Conservation (phyloP, 2,329 filamentous ascomycete genomes). For the Aspergillus candidus region DNA sequence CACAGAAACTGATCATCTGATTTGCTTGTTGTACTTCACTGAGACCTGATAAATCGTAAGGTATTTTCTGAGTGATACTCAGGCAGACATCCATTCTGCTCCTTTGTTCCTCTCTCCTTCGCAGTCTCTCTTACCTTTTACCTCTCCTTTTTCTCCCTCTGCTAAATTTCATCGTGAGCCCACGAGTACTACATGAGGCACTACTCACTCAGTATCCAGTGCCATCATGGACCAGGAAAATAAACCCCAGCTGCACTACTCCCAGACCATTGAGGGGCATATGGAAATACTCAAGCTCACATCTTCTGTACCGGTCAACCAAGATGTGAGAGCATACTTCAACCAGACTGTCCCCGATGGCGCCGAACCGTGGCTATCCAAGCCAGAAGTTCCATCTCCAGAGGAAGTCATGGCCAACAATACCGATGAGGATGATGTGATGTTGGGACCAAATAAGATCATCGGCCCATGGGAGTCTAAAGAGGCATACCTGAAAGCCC, state of each 20-base stretch:
- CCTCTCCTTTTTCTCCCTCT: no score
- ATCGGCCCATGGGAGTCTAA: constrained; percentile 54
- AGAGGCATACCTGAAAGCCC: constrained; percentile 61
- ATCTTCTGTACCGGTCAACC: constrained; percentile 16
- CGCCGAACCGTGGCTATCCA: constrained; percentile 28
- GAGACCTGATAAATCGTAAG: no score
- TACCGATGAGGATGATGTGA: constrained; percentile 15
- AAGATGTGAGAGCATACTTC: constrained; percentile 27
- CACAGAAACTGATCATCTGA: no score
- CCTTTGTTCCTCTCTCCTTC: no score
- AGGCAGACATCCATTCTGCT: no score
- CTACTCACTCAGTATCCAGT: no score
- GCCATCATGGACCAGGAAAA: background rate
- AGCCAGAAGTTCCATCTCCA: constrained; percentile 36
- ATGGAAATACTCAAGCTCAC: no score
- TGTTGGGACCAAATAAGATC: constrained; percentile 49
- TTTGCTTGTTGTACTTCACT: no score
- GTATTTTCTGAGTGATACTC: no score
- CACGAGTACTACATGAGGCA: no score
- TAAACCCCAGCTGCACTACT: background rate
- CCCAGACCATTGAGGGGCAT: background rate
- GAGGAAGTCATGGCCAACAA: constrained; percentile 33
- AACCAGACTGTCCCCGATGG: constrained; percentile 10
- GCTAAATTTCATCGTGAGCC: no score
- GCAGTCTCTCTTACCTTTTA: no score